Percentiles rank a stretch among this genome's conserved stretches.
phyloP scores from a whole-genome alignment of 2,329 filamentous ascomycete genomes.

The Neofusicoccum umdonicola region DNA sequence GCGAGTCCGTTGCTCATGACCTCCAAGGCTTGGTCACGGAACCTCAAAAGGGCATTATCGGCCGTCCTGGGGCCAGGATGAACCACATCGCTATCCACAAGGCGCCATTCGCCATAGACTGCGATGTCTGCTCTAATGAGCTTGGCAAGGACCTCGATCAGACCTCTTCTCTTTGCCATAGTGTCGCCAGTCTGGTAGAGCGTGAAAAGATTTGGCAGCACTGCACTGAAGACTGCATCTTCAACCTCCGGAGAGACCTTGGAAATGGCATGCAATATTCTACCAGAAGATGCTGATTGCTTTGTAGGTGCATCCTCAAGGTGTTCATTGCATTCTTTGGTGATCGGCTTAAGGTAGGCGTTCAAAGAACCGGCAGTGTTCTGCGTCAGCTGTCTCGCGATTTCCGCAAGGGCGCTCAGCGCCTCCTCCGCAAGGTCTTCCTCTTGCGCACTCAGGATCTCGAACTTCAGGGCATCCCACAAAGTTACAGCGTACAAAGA shows the following conservation, averaged over 20 bases:
- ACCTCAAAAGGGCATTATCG: slow-evolving; percentile 40
- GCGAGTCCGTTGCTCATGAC: slow-evolving; percentile 44
- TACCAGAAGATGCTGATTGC: slow-evolving; percentile 63
- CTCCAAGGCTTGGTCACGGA: slow-evolving; percentile 41
- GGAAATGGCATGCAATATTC: slow-evolving; percentile 58
- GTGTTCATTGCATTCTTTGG: slow-evolving; percentile 67
- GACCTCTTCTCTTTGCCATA: slow-evolving; percentile 60
- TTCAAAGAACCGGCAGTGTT: slow-evolving; percentile 47
- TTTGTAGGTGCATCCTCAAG: slow-evolving; percentile 67
- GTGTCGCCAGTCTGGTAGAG: slow-evolving; percentile 61
- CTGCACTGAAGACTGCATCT: slow-evolving; percentile 54
- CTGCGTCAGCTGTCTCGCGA: slow-evolving; percentile 56
- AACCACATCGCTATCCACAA: slow-evolving; percentile 36
- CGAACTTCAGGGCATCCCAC: slow-evolving; percentile 69
- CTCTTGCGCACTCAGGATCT: slow-evolving; percentile 65
- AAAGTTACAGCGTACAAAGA: slow-evolving; percentile 63
- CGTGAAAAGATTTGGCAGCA: slow-evolving; percentile 58
- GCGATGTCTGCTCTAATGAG: slow-evolving; percentile 58
- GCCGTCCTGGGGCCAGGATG: slow-evolving; percentile 21
- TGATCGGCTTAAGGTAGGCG: slow-evolving; percentile 59
- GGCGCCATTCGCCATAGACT: slow-evolving; percentile 57
- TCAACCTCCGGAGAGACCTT: slow-evolving; percentile 56
- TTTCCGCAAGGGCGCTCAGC: slow-evolving; percentile 53
- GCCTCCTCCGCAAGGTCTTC: slow-evolving; percentile 63
- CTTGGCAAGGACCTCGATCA: slow-evolving; percentile 60